A percentile compares a stretch with the other conserved stretches of the same genome.
phyloP scores from a whole-genome alignment of 2,329 filamentous ascomycete species.

The Ophiostoma sp. region DNA sequence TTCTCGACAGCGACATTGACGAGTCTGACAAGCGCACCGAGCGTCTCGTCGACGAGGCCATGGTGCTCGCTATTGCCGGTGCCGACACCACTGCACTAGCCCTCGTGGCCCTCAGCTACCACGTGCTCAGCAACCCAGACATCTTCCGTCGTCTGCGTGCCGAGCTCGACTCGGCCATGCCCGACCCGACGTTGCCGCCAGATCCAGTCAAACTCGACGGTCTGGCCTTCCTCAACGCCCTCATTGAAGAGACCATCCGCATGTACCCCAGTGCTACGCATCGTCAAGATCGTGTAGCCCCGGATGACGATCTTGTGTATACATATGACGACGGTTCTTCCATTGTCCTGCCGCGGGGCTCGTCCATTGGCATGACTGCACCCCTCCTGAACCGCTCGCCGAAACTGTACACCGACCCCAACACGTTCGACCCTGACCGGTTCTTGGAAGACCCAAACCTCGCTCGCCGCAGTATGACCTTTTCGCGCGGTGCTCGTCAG shows the following conservation, averaged over 20 bases:
- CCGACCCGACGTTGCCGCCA: not conserved
- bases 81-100: not conserved
- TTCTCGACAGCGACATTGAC: slow-evolving; percentile 15
- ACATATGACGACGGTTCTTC: not conserved
- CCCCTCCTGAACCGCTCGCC: slow-evolving; percentile 6
- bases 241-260: slow-evolving; percentile 9
- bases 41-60: slow-evolving; percentile 15
- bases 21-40: slow-evolving; percentile 4
- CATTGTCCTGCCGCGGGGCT: not conserved
- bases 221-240: slow-evolving; percentile 8
- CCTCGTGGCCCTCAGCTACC: not conserved
- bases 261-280: slow-evolving; percentile 7
- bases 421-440: slow-evolving; percentile 9
- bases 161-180: slow-evolving; percentile 9
- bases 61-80: slow-evolving; percentile 6
- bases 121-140: not conserved
- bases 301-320: slow-evolving; percentile 8
- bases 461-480: slow-evolving; percentile 6
- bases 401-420: not conserved
- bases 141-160: not conserved
- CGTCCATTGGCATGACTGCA: slow-evolving; percentile 6
- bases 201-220: not conserved
- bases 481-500: slow-evolving; percentile 4
- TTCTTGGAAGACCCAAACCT: not conserved
- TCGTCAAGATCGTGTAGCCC: slow-evolving; percentile 10